These are phyloP conservation scores for Daldinia loculata DNA, from an alignment of 495 filamentous ascomycete genomes.

Conservation along the genomic window DNA sequence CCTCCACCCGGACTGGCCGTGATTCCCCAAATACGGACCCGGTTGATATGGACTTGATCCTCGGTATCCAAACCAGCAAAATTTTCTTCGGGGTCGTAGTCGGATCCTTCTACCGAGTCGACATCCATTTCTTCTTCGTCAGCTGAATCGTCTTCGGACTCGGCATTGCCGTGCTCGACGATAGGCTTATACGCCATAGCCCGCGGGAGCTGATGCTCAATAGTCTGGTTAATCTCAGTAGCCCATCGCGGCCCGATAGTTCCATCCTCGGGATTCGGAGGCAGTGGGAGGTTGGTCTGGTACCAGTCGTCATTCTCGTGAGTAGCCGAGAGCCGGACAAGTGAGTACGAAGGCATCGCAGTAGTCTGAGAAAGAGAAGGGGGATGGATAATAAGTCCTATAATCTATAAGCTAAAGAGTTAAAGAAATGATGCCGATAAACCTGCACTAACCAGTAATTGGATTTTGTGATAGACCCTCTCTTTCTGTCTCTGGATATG, in stretches of 20 bases:
- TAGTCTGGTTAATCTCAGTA: constrained; percentile 51
- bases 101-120: constrained; percentile 38
- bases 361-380: constrained; percentile 45
- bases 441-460: constrained; percentile 49
- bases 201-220: constrained; percentile 48
- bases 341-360: constrained; percentile 50
- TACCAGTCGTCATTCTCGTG: constrained; percentile 55
- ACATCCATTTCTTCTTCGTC: constrained; percentile 30
- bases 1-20: constrained; percentile 55
- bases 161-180: constrained; percentile 5
- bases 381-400: constrained; percentile 57
- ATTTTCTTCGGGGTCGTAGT: constrained; percentile 38
- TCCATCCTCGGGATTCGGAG: constrained; percentile 32
- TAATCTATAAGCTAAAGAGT: constrained; percentile 2
- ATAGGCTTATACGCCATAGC: constrained; percentile 31
- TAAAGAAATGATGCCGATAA: background rate
- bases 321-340: constrained; percentile 57
- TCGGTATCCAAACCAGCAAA: constrained; percentile 34
- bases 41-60: constrained; percentile 53
- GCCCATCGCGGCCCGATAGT: constrained; percentile 51
- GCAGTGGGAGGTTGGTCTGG: constrained; percentile 51
- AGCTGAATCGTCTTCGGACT: constrained; percentile 18
- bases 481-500: constrained; percentile 43
- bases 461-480: constrained; percentile 45
- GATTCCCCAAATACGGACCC: constrained; percentile 57